Evolutionary conservation across 352 stramenopile genomes (phyloP).

Genomic region (Phytophthora sansomeana): DNA sequence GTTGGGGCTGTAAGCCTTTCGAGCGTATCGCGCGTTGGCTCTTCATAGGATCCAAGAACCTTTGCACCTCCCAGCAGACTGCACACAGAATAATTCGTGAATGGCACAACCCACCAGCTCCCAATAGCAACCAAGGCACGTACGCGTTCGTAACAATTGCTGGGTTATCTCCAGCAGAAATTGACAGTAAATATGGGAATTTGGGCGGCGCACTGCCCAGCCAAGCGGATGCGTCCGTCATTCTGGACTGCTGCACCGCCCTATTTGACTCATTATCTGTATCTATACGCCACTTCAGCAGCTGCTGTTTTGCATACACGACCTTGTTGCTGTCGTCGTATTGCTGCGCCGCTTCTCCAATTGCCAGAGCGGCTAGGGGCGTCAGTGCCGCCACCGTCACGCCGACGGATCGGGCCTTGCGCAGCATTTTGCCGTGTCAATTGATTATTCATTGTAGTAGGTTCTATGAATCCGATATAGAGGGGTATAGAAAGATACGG

Average conservation of each 20-base stretch:
- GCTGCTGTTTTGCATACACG: constrained; percentile 48
- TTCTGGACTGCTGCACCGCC: constrained; percentile 4
- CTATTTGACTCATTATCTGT: background rate
- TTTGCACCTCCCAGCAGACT: constrained; percentile 36
- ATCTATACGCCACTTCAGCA: constrained; percentile 32
- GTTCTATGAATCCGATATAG: no score
- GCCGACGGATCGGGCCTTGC: constrained; percentile 18
- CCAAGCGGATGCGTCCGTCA: constrained; percentile 38
- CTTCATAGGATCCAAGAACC: constrained; percentile 47
- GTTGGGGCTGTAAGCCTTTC: constrained; percentile 36
- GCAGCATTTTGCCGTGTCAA: constrained; percentile 26
- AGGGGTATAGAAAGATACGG: no score
- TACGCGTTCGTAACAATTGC: constrained; percentile 41
- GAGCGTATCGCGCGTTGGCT: constrained; percentile 48
- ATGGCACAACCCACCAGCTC: background rate
- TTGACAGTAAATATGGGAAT: constrained; percentile 73
- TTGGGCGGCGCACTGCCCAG: constrained; percentile 57
- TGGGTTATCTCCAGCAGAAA: constrained; percentile 65
- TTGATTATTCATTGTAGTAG: constrained; percentile 10
- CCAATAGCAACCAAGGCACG: background rate
- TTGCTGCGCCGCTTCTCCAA: constrained; percentile 52
- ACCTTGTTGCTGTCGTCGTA: constrained; percentile 49
- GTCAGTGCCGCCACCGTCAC: constrained; percentile 33
- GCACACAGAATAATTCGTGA: constrained; percentile 4
- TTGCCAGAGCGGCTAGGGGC: constrained; percentile 31